Conservation (phyloP, 2,329 filamentous ascomycete species). For the Colletotrichum agaves region DNA sequence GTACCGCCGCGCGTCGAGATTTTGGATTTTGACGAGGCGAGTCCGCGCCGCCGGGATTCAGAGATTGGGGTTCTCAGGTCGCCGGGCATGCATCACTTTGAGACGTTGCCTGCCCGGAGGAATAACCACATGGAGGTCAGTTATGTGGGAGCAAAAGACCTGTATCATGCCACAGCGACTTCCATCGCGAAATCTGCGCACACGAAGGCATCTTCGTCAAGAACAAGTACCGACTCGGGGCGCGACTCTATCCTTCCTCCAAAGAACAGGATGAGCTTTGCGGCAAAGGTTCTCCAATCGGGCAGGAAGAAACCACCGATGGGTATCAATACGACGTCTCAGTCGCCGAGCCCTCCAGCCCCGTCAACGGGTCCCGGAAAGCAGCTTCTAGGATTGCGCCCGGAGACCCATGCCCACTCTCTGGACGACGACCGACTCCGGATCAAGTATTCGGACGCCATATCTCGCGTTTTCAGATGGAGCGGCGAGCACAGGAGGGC, state of each 20-base stretch:
- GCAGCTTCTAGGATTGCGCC: not conserved
- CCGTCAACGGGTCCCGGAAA: not conserved
- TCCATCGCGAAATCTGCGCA: constrained; percentile 38
- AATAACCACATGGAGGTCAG: constrained; percentile 38
- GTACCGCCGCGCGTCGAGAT: constrained; percentile 31
- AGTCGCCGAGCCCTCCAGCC: not conserved
- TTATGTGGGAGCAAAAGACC: constrained; percentile 38
- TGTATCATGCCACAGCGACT: constrained; percentile 42
- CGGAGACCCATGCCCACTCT: constrained; percentile 22
- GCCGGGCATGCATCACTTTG: constrained; percentile 38
- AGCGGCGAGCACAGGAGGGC: constrained; percentile 35
- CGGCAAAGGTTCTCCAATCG: constrained; percentile 31
- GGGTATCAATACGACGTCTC: constrained; percentile 24
- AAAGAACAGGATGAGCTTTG: constrained; percentile 33
- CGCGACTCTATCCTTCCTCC: not conserved
- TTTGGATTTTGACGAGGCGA: constrained; percentile 27
- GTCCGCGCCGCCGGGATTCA: constrained; percentile 33
- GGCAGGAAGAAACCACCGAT: constrained; percentile 33
- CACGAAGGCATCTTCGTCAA: constrained; percentile 1
- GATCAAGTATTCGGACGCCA: constrained; percentile 32
- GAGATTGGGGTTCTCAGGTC: constrained; percentile 30
- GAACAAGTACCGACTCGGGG: constrained; percentile 9
- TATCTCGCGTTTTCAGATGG: constrained; percentile 33
- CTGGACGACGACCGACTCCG: constrained; percentile 32
- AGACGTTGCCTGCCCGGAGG: constrained; percentile 35